Base-by-base conservation (phyloP, 257 asterid genomes). In the Echium plantagineum region DNA sequence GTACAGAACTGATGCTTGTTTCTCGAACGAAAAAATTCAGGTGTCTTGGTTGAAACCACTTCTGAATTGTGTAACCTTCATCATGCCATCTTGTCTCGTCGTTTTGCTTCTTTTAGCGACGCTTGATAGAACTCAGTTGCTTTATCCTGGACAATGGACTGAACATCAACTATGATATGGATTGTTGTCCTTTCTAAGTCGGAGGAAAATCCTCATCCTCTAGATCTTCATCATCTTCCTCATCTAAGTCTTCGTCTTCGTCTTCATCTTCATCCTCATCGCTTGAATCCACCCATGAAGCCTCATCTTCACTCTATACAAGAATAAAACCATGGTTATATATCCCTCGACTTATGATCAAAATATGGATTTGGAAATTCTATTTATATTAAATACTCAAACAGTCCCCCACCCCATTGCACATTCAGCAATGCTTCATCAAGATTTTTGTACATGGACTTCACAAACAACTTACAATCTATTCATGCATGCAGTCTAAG, bases 301-400 rank as follows among this genome's bases (percentile, higher is more conserved):
- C 79, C 63, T 83, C 95, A 63, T 82, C 94, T 64, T 83, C 91
- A 66, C 72, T 72, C 95, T 90, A 80, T 62, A 68, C 26, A 63
- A 42, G 16, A 42, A 12, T 21, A 10, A 22, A 48, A 56, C 42
- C 12, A 52, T 19, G 52, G 28, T 24, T 47, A 18, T 57, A n/a
- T 24, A 12, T 21, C 59, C 35, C 6, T 30, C 13, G 13, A 55
- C 17, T 21, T 55, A 38, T 38, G 12, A 38, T 38, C 15, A 24
- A 38, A 22, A 21, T 21, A 2, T 10, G 22, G 17, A 55, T 24
- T n/a, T 6, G 1, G 35, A 9, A 55, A 55, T 15, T 55, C 35
- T 21, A 9, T 55, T 16, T 17, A 21, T n/a, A 21, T 5, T 30
- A 21, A 12, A 24, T 1, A 24, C 26, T 24, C 26, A 24, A 24